Conservation (phyloP, 2,329 filamentous ascomycete genomes). For the Sporothrix pseudoabietina region DNA sequence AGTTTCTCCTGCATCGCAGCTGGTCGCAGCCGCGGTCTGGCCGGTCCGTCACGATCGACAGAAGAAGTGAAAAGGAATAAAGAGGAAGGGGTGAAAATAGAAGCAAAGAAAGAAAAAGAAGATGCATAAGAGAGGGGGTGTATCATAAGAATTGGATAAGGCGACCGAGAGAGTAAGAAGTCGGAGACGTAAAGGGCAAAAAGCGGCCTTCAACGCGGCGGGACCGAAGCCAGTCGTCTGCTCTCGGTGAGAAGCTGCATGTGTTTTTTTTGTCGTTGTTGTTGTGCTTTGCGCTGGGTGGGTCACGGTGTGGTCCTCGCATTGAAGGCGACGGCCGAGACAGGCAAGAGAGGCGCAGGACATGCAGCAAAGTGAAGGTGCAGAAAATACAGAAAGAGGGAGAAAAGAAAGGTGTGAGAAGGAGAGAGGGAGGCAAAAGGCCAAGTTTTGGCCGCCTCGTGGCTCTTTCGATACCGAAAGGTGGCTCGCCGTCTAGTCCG, state of each 20-base stretch:
- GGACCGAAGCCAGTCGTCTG: not conserved
- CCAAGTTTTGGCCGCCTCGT: not conserved
- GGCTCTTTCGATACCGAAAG: not conserved
- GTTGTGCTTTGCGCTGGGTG: not conserved
- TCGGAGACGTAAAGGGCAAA: not conserved
- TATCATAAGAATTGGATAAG: not conserved
- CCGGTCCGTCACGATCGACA: not conserved
- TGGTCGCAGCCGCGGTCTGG: not conserved
- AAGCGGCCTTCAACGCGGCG: not conserved
- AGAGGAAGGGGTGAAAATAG: not conserved
- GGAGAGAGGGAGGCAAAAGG: too few relatives aligned
- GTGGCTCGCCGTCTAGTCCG: not conserved
- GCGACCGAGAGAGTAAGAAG: not conserved
- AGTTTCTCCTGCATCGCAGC: constrained; percentile 5
- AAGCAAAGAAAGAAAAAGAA: not conserved
- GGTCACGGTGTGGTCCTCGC: constrained; percentile 17
- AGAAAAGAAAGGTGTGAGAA: not conserved
- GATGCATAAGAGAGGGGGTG: not conserved
- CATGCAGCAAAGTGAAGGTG: not conserved
- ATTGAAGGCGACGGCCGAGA: not conserved
- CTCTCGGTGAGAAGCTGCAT: constrained; percentile 17
- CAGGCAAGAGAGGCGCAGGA: constrained; percentile 9
- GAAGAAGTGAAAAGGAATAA: not conserved
- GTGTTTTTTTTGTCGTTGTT: not conserved
- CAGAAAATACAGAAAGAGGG: not conserved